Evolutionary conservation across 345 rosid species (phyloP), one percentile per base, ranked within the genome.

Genomic region (Populus tremula): DNA sequence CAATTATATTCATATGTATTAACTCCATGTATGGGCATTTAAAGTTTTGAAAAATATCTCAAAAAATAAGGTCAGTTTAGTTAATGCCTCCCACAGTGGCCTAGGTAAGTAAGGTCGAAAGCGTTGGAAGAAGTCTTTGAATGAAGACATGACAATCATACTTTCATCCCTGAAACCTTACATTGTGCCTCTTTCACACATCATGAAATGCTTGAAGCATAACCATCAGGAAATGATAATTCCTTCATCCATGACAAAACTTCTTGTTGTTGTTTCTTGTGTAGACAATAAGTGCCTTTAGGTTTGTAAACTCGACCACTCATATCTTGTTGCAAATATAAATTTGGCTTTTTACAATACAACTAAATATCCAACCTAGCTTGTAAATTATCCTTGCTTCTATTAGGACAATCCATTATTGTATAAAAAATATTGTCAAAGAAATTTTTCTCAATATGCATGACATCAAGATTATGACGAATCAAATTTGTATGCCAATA

Each of bases 371-470:
- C 73, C 4, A 13, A 23, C 4, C 66, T 38, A 11, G 77, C 69
- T 1, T 74, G 62, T 20, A 64, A 21, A 39, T 41, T n/a, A 64
- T 74, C 77, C 23, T 74, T 74, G 8, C 59, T 36, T 63, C 63
- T 70, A 14, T 36, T 25, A 0, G 27, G 20, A 11, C 59, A 7
- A 16, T 62, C 23, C 31, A 73, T 1, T 20, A 74, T 10, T 2
- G 77, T 74, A 11, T 23, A 33, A 10, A 62, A 12, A 2, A 74
- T 64, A 18, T 64, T 74, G 5, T 74, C 70, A 43, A 43, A 29
- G 29, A 29, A 29, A 74, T 1, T 29, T 29, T 29, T 1, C 29
- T 29, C 29, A 29, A 29, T 29, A 29, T 29, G 29, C 29, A 29
- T 29, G 29, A 29, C 29, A 29, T 29, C 29, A 29, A 29, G 29